A percentile compares a stretch with the other conserved stretches of the same genome.
Conservation (phyloP, 345 rosid genomes). For the Eucalyptus decipiens region DNA sequence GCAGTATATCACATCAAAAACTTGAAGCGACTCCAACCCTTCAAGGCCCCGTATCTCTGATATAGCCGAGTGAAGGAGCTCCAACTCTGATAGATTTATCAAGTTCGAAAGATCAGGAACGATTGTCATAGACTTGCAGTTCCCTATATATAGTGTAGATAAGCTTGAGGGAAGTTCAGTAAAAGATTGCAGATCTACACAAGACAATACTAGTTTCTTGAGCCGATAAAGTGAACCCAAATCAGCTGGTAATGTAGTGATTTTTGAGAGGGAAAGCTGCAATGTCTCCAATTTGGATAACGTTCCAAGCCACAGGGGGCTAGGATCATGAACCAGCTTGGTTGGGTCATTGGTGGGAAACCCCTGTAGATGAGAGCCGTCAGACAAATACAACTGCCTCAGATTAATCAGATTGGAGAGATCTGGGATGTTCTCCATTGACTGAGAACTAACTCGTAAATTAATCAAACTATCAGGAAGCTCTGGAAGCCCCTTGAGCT, state of each 20-base stretch:
- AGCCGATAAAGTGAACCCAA: not conserved
- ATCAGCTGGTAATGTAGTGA: not conserved
- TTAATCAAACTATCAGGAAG: not conserved
- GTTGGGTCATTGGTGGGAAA: not conserved
- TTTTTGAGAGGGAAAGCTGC: not conserved
- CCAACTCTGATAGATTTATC: not conserved
- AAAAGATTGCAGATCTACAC: not conserved
- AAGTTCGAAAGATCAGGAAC: not conserved
- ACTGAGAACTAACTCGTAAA: not conserved
- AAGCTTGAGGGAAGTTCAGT: not conserved
- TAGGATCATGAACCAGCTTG: not conserved
- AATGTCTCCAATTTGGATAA: slow-evolving; percentile 1
- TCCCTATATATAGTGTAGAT: not conserved
- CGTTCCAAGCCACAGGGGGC: not conserved
- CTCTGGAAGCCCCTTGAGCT: not conserved
- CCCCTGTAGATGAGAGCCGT: not conserved
- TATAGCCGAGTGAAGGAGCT: slow-evolving; percentile 2
- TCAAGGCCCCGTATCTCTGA: not conserved
- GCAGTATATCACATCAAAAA: slow-evolving; percentile 1
- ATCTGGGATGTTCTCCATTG: slow-evolving; percentile 1
- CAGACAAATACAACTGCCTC: not conserved
- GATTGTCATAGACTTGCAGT: slow-evolving; percentile 3
- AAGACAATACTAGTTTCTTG: slow-evolving; percentile 2
- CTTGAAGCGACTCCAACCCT: slow-evolving; percentile 1
- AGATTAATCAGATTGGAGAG: not conserved